Base-by-base conservation (phyloP, 2,329 filamentous ascomycete species). In the Daldinia eschscholtzii region DNA sequence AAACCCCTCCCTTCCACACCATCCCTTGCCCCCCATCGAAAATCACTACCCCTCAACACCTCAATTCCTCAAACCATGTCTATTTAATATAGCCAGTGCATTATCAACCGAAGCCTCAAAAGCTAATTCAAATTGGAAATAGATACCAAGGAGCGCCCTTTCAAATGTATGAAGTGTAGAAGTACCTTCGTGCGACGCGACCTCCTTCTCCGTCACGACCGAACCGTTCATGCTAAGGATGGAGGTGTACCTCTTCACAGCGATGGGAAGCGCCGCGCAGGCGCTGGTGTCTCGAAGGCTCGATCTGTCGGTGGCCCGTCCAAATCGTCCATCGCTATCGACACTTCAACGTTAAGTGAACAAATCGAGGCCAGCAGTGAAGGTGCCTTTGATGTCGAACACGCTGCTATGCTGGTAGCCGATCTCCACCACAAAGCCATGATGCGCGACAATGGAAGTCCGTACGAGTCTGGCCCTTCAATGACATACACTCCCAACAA, bases 121-220 rank as follows among this genome's bases (percentile, higher is more conserved):
- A 41, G 67, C 78, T 81, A 75, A 81, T 64, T 23, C 53, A n/a
- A 70, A 57, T 57, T 61, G 64, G 58, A 64, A 64, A 69, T 81
- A 98, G 95, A 98, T 82, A 99, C 96, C 72, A 99, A 99, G 84
- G 96, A 98, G 83, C 91, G 96, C 71, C 96, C 96, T 41, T 99
- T 99, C 88, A 98, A 98, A 82, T 99, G 96, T 83, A 88, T 93
- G 85, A 99, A 99, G 85, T 99, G 96, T 83, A 89, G 94, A 79
- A 98, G 94, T 86, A 99, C 96, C 70, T 99, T 99, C 80, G 96
- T 99, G 76, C 93, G 96, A 80, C 93, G 96, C 82, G 96, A 99
- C 83, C 88, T 99, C 71, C 90, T 99, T 60, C 90, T 99, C 74
- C 92, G 96, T 81, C 96, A 99, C 84, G 96, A 99, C 82, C 93